Base-by-base conservation (phyloP, 768 basidiomycete species). In the Mycena venus region DNA sequence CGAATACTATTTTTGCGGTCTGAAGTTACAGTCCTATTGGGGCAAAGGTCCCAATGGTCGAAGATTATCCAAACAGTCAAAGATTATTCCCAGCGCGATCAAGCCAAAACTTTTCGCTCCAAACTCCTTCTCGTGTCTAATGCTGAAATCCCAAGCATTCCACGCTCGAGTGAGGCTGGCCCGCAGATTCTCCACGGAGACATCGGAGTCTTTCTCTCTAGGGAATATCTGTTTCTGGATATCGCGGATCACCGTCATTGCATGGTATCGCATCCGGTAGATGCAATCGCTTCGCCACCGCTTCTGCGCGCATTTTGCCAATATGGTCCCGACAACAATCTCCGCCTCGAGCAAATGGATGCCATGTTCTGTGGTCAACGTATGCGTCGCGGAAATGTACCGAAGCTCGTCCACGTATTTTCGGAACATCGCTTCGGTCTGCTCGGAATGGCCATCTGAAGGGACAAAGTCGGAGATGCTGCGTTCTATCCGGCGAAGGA, bases 311-410 rank as follows among this genome's bases (percentile, higher is more conserved):
- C 92, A 94, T 71, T 91, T 91, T 2, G 91, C 93, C 55, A 95
- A 82, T 69, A 96, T 96, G 0, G 92, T 91, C 23, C 94, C 94
- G 34, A 91, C 82, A 1, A 95, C 92, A 27, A 95, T 86, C 77
- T 96, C 95, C 61, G 93, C 92, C 79, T 96, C 95, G 8, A 86
- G 81, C 38, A 96, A 85, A 34, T 87, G 87, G 10, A 85, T 85
- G 11, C 88, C 90, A 1, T 91, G 87, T 11, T 85, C 82, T 65
- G 89, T 87, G 11, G 92, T 90, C 12, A 95, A 82, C 0, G 91
- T 90, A 78, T 94, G 94, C 0, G 92, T 92, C 19, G 87, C 82
- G 72, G 91, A 90, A 66, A 95, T 93, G 80, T 95, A 96, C 19
- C 86, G 82, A 72, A 96, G 84, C 80, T 96, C 93, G 70, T 91